phyloP scores from a whole-genome alignment of 73 alveolate genomes.

The Uronychia setigera region DNA sequence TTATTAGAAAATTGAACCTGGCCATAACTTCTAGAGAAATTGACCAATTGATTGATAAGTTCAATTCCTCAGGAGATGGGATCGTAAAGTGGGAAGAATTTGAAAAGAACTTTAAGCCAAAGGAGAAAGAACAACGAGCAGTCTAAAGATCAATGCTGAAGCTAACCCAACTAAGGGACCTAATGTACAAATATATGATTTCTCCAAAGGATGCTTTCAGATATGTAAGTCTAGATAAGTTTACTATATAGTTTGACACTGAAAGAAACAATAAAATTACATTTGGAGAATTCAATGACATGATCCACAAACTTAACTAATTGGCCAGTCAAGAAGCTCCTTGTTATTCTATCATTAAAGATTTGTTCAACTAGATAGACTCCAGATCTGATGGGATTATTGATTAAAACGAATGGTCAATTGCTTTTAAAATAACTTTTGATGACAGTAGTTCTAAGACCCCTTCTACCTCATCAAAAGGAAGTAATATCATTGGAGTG shows the following conservation, averaged over 20 bases:
- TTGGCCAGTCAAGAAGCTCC: constrained; percentile 42
- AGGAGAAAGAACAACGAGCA: constrained; percentile 60
- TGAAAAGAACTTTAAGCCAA: constrained; percentile 63
- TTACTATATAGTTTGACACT: constrained; percentile 41
- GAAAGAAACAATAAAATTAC: constrained; percentile 48
- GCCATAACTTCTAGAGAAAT: constrained; percentile 82
- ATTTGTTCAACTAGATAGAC: constrained; percentile 54
- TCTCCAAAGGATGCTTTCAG: constrained; percentile 92
- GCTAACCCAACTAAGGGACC: constrained; percentile 74
- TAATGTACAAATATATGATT: constrained; percentile 75
- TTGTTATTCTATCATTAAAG: constrained; percentile 43
- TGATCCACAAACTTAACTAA: constrained; percentile 27
- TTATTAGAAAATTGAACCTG: constrained; percentile 74
- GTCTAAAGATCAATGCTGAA: constrained; percentile 69
- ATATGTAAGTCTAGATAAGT: constrained; percentile 22
- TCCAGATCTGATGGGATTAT: constrained; percentile 48
- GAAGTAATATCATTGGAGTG: not conserved
- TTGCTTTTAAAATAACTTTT: constrained; percentile 19
- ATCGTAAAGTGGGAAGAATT: constrained; percentile 83
- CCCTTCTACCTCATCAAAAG: not conserved
- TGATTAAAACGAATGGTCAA: constrained; percentile 50
- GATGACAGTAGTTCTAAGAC: not conserved
- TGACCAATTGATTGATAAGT: constrained; percentile 66
- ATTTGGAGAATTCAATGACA: constrained; percentile 33
- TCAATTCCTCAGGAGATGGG: constrained; percentile 75